Conservation (phyloP, 2,329 filamentous ascomycete genomes). For the Diaporthe vexans region DNA sequence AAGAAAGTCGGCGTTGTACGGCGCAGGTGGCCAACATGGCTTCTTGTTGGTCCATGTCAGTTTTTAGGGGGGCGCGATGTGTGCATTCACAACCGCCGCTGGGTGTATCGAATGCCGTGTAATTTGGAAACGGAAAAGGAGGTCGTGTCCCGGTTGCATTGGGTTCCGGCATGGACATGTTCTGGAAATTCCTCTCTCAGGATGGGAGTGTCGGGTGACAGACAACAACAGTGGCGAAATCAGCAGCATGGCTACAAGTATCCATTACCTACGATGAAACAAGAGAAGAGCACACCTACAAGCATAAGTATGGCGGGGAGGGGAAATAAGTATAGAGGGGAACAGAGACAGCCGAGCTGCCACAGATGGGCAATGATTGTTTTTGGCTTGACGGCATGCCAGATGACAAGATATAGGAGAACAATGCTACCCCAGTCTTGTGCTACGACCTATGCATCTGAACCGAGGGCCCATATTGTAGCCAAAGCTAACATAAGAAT, state of each 20-base stretch:
- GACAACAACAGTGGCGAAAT: constrained; percentile 1
- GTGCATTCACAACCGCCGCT: constrained; percentile 6
- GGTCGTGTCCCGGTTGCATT: constrained; percentile 25
- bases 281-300: constrained; percentile 24
- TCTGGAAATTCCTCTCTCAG: constrained; percentile 9
- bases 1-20: constrained; percentile 32
- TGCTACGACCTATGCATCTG: background rate
- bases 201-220: background rate
- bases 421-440: constrained; percentile 16
- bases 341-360: background rate
- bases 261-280: constrained; percentile 34
- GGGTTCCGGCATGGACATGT: constrained; percentile 26
- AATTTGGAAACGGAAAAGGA: constrained; percentile 35
- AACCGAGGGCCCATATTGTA: too few relatives aligned
- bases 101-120: constrained; percentile 26
- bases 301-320: constrained; percentile 1
- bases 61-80: constrained; percentile 16
- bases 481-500: background rate
- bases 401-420: constrained; percentile 3
- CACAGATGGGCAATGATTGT: background rate
- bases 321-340: background rate
- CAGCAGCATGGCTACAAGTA: constrained; percentile 34
- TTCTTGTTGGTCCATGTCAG: constrained; percentile 17
- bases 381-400: background rate
- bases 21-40: constrained; percentile 23